Evolutionary conservation across 2,329 filamentous ascomycete genomes (phyloP).

Genomic region (Juglanconis sp.): DNA sequence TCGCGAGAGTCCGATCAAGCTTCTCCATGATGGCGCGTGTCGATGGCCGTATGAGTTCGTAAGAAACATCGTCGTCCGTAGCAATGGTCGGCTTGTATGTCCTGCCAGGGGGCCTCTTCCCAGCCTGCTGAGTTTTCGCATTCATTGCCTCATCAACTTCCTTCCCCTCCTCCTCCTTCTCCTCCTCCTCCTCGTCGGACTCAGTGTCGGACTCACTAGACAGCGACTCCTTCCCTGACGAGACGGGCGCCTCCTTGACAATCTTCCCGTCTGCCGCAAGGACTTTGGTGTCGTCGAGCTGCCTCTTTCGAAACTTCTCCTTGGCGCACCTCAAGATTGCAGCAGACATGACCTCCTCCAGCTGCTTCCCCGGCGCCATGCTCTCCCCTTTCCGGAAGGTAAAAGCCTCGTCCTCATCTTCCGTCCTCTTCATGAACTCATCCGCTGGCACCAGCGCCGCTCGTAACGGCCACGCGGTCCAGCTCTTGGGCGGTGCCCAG

Average conservation of each 20-base stretch:
- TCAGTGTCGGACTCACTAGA: neutral
- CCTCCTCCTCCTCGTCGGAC: neutral
- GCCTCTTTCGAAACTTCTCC: conserved; percentile 53
- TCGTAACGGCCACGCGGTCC: conserved; percentile 84
- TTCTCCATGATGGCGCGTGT: conserved; percentile 67
- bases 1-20: conserved; percentile 66
- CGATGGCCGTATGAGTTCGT: conserved; percentile 62
- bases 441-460: conserved; percentile 58
- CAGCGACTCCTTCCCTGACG: conserved; percentile 17
- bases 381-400: conserved; percentile 45
- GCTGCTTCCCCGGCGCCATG: conserved; percentile 51
- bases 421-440: conserved; percentile 44
- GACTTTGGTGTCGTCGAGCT: conserved; percentile 15
- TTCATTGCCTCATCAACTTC: too few relatives aligned
- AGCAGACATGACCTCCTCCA: conserved; percentile 71
- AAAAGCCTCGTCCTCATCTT: conserved; percentile 48
- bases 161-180: neutral
- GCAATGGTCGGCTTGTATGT: conserved; percentile 53
- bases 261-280: neutral
- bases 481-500: conserved; percentile 56
- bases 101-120: neutral
- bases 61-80: conserved; percentile 68
- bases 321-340: conserved; percentile 65
- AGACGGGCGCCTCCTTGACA: conserved; percentile 7
- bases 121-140: neutral